Evolutionary conservation across 1,139 yeast genomes (phyloP).

Genomic region (Taphrina pruni): DNA sequence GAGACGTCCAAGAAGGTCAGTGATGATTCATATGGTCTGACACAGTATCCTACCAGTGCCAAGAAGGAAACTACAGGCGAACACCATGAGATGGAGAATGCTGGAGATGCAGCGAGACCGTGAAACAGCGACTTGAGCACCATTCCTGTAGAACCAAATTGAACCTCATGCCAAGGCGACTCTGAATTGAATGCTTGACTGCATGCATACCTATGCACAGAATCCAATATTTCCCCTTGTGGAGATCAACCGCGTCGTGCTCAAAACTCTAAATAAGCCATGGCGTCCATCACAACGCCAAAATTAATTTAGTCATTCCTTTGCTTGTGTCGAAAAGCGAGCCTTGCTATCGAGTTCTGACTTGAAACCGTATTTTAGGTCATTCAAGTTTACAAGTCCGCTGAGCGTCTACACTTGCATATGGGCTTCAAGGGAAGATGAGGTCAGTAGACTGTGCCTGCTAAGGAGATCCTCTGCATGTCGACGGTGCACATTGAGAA

Average conservation of each 20-base stretch:
- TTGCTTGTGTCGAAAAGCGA: too few relatives aligned
- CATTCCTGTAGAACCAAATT: background rate
- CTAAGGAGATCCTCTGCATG: slow-evolving; percentile 3
- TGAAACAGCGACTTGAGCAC: background rate
- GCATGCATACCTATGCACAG: too few relatives aligned
- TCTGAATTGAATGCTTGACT: too few relatives aligned
- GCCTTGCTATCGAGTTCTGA: too few relatives aligned
- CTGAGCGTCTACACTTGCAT: too few relatives aligned
- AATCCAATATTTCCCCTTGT: too few relatives aligned
- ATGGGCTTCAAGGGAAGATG: too few relatives aligned
- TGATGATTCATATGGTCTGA: slow-evolving; percentile 4
- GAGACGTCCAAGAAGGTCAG: background rate
- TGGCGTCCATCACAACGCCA: background rate
- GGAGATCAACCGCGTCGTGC: too few relatives aligned
- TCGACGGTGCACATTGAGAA: slow-evolving; percentile 8
- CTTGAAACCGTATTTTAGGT: too few relatives aligned
- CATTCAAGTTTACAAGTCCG: too few relatives aligned
- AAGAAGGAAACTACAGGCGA: slow-evolving; percentile 8
- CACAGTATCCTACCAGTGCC: slow-evolving; percentile 3
- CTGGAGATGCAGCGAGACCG: background rate
- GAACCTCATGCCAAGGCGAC: too few relatives aligned
- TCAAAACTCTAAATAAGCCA: background rate
- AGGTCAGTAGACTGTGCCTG: too few relatives aligned
- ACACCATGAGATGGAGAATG: slow-evolving; percentile 12
- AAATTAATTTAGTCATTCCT: background rate